Evolutionary conservation across 306 rosid species (phyloP).

Genomic region (Hylodesmum podocarpum): DNA sequence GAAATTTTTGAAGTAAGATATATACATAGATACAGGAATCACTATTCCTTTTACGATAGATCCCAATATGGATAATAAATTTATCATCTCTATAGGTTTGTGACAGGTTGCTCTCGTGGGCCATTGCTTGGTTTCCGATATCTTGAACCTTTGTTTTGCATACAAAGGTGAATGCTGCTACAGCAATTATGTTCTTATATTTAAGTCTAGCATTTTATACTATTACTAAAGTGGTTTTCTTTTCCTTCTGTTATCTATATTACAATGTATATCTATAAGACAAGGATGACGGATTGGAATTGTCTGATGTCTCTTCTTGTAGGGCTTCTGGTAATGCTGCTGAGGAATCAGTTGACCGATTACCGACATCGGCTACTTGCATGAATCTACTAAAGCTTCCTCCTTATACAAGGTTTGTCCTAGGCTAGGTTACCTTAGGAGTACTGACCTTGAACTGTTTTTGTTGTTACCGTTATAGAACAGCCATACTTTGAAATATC

Average conservation of each 20-base stretch:
- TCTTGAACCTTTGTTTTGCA: slow-evolving; percentile 88
- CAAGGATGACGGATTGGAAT: background rate
- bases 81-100: slow-evolving; percentile 60
- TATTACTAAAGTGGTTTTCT: background rate
- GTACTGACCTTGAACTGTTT: background rate
- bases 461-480: background rate
- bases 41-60: background rate
- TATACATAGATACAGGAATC: slow-evolving; percentile 16
- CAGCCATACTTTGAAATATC: background rate
- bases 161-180: slow-evolving; percentile 69
- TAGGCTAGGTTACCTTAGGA: slow-evolving; percentile 19
- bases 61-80: slow-evolving; percentile 13
- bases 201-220: background rate
- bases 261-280: background rate
- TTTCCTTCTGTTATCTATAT: background rate
- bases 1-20: slow-evolving; percentile 86
- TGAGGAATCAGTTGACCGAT: slow-evolving; percentile 88
- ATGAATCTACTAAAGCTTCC: slow-evolving; percentile 98
- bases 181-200: background rate
- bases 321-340: slow-evolving; percentile 92
- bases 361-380: slow-evolving; percentile 95
- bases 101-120: slow-evolving; percentile 95
- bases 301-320: slow-evolving; percentile 24
- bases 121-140: slow-evolving; percentile 88
- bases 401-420: slow-evolving; percentile 83